Conservation (phyloP, 805 yeast genomes). For the Kodamaea restingae region DNA sequence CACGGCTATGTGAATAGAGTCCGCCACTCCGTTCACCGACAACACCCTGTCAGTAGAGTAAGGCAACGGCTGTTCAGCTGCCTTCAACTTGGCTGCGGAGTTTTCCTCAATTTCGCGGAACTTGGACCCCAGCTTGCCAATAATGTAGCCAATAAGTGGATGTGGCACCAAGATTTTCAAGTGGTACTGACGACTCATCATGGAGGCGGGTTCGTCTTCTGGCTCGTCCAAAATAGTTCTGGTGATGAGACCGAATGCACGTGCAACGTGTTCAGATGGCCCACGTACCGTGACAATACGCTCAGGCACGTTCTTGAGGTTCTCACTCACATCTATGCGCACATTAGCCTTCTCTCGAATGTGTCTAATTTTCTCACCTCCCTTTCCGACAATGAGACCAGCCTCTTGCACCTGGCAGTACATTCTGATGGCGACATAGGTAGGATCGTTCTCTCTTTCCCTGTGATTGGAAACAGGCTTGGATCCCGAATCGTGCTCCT, state of each 20-base stretch:
- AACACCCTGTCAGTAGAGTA: slow-evolving; percentile 74
- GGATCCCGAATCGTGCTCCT: slow-evolving; percentile 2
- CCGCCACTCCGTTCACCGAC: slow-evolving; percentile 73
- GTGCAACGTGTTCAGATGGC: slow-evolving; percentile 71
- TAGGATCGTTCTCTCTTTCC: slow-evolving; percentile 49
- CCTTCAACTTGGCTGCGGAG: slow-evolving; percentile 72
- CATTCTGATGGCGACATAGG: slow-evolving; percentile 68
- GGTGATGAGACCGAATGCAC: slow-evolving; percentile 72
- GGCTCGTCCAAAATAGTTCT: slow-evolving; percentile 66
- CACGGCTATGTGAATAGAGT: slow-evolving; percentile 80
- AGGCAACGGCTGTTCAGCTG: slow-evolving; percentile 69
- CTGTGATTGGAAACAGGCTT: slow-evolving; percentile 39
- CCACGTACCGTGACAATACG: slow-evolving; percentile 74
- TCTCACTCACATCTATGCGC: slow-evolving; percentile 68
- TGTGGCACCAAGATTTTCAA: slow-evolving; percentile 70
- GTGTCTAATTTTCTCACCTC: slow-evolving; percentile 68
- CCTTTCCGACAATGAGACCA: slow-evolving; percentile 69
- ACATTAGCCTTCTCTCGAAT: slow-evolving; percentile 62
- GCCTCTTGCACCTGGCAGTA: slow-evolving; percentile 74
- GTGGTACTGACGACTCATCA: slow-evolving; percentile 50
- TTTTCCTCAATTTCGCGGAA: slow-evolving; percentile 78
- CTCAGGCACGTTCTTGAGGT: slow-evolving; percentile 66
- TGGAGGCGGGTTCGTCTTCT: slow-evolving; percentile 56
- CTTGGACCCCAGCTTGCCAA: slow-evolving; percentile 71
- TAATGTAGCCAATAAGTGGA: slow-evolving; percentile 73